Base-by-base conservation (phyloP, 1,139 yeast genomes). In the Geotrichum carabidarum region DNA sequence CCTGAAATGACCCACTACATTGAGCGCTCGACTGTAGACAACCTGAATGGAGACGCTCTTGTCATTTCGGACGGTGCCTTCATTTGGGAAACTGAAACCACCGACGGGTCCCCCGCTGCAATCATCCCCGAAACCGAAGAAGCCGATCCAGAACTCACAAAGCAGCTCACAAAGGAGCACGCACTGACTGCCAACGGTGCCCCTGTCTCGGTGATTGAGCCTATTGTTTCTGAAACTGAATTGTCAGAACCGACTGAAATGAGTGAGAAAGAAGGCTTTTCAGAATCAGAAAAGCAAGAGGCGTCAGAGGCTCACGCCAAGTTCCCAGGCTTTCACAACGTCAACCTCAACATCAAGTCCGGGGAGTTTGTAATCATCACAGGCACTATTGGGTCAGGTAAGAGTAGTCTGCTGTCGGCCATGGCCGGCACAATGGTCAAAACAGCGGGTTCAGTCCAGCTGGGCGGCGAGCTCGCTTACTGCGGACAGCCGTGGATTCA, bases 401-500 rank as follows among this genome's bases (percentile, higher is more conserved):
- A 85, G 63, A 74, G 87, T 0, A 81, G 88, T 1, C 69, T 85
- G 44, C 71, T 85, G 38, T 72, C 76, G 55, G 87, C 89, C 0
- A 68, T 85, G 45, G 73, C 83, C 4, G 89, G 90, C 3, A 72
- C 74, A 45, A 83, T 85, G 85, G 73, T 74, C 18, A 75, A 78
- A 54, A 64, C 70, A 0, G 50, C 62, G 0, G 93, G 93, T 14
- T 42, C 67, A 0, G 73, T 83, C 12, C 62, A 66, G 11, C 70
- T 82, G 5, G 65, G 65, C 35, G 75, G 75, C 5, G 52, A 60
- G 2, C 55, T 71, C 12, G 67, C 69, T 5, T 69, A 67, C 65
- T 83, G 84, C 3, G 74, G 77, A 43, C 58, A 75, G 72, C 93
- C 94, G 9, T 89, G 96, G 96, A 82, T 87, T 55, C 95, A 86